phyloP scores from a whole-genome alignment of 768 basidiomycete genomes.

The Tylopilus sp. region DNA sequence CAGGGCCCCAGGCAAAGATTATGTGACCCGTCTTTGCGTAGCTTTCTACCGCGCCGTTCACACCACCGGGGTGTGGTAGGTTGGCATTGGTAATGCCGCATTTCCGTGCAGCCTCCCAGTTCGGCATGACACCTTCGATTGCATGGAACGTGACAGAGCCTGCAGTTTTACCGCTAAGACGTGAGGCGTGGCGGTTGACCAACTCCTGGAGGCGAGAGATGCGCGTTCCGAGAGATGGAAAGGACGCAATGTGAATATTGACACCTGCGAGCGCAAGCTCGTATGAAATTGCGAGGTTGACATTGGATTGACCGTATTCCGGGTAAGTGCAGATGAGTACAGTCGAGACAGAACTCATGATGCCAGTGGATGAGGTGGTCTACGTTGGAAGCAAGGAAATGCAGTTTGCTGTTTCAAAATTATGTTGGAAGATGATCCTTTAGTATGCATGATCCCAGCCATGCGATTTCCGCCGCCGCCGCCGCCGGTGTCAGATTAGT shows the following conservation, averaged over 20 bases:
- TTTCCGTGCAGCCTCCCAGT: neutral
- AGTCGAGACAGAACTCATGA: neutral
- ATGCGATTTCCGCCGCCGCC: too few relatives aligned
- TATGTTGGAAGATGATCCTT: too few relatives aligned
- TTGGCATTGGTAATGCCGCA: neutral
- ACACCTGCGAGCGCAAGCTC: slow-evolving; percentile 9
- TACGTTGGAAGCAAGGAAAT: too few relatives aligned
- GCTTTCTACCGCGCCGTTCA: slow-evolving; percentile 2
- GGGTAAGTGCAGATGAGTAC: slow-evolving; percentile 12
- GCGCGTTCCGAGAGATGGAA: slow-evolving; percentile 5
- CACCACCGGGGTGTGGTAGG: neutral
- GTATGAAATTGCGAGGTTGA: slow-evolving; percentile 8
- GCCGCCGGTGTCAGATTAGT: too few relatives aligned
- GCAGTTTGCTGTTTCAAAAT: too few relatives aligned
- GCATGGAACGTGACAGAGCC: slow-evolving; percentile 9
- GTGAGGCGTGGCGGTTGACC: neutral
- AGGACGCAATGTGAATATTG: slow-evolving; percentile 10
- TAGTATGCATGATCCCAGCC: too few relatives aligned
- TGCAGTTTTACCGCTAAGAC: neutral
- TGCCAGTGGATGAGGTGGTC: too few relatives aligned
- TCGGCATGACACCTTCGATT: neutral
- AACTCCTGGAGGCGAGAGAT: slow-evolving; percentile 6
- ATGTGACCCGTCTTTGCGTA: neutral
- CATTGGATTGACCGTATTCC: slow-evolving; percentile 5
- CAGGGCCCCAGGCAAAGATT: neutral